phyloP scores from a whole-genome alignment of 2,329 filamentous ascomycete species.

The Paecilomyces variotii region DNA sequence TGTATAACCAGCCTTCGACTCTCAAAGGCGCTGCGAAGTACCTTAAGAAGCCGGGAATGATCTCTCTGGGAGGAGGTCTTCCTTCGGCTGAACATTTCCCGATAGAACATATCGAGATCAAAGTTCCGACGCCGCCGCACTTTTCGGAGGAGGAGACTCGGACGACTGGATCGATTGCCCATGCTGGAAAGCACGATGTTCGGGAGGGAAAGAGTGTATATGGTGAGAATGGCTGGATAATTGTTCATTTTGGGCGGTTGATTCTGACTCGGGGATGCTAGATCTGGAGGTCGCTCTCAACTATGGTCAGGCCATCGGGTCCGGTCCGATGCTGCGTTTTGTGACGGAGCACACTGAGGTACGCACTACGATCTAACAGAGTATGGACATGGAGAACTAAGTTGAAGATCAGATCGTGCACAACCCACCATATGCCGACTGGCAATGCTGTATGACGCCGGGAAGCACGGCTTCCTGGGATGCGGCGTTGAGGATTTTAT shows the following conservation, averaged over 20 bases:
- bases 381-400: neutral
- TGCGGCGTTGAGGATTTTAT: constrained; percentile 74
- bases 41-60: constrained; percentile 69
- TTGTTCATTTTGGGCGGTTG: neutral
- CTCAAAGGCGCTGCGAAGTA: constrained; percentile 75
- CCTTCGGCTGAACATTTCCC: constrained; percentile 89
- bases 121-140: constrained; percentile 59
- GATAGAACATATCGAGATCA: constrained; percentile 69
- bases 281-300: constrained; percentile 88
- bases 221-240: constrained; percentile 1
- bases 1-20: constrained; percentile 52
- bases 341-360: constrained; percentile 89
- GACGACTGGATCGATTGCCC: constrained; percentile 52
- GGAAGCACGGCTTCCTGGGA: constrained; percentile 84
- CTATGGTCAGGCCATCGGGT: constrained; percentile 80
- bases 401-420: constrained; percentile 54
- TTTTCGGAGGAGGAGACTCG: constrained; percentile 64
- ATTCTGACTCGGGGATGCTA: constrained; percentile 16
- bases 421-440: constrained; percentile 80
- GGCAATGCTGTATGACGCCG: constrained; percentile 73
- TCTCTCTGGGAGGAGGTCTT: constrained; percentile 86
- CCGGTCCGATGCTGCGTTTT: constrained; percentile 80
- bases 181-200: constrained; percentile 77
- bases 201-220: constrained; percentile 37
- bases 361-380: constrained; percentile 3